phyloP scores from a whole-genome alignment of 2,329 filamentous ascomycete species.

The Nakataea oryzae region DNA sequence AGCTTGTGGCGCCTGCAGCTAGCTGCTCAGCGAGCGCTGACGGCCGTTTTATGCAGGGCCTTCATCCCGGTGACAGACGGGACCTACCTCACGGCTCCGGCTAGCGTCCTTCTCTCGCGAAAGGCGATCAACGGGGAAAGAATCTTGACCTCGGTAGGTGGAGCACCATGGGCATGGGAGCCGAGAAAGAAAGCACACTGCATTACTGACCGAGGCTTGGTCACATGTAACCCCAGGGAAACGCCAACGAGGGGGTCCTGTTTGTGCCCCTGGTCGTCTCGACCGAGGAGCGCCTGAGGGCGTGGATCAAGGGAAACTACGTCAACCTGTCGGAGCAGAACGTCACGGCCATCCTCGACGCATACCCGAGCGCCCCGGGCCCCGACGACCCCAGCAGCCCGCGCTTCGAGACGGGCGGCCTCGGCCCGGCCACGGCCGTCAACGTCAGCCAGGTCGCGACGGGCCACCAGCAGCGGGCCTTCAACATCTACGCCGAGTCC shows the following conservation, averaged over 20 bases:
- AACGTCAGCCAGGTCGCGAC: conserved; percentile 35
- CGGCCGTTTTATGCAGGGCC: conserved; percentile 6
- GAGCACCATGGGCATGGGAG: neutral
- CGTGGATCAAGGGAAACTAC: conserved; percentile 27
- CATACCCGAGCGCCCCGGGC: conserved; percentile 12
- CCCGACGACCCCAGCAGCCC: conserved; percentile 9
- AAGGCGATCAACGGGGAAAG: conserved; percentile 18
- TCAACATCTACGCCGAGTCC: conserved; percentile 37
- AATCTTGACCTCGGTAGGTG: conserved; percentile 10
- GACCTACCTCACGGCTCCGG: conserved; percentile 16
- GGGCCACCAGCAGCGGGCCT: conserved; percentile 43
- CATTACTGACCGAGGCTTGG: neutral
- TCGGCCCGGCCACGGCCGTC: conserved; percentile 30
- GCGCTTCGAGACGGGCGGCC: conserved; percentile 23
- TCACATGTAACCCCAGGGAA: conserved; percentile 16
- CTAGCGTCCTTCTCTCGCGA: conserved; percentile 16
- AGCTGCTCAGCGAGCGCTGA: too few species aligned
- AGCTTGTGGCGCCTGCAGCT: too few species aligned
- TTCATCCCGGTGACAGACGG: conserved; percentile 25
- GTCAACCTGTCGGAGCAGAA: conserved; percentile 27
- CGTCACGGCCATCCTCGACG: conserved; percentile 15
- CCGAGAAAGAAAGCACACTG: neutral
- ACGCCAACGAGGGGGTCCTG: conserved; percentile 36
- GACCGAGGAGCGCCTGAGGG: conserved; percentile 25
- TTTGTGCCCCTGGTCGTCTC: conserved; percentile 34